A percentile compares a stretch with the other conserved stretches of the same genome.
These are phyloP conservation scores for Vicia faba DNA, from an alignment of 306 rosid species.

Conservation along the genomic window DNA sequence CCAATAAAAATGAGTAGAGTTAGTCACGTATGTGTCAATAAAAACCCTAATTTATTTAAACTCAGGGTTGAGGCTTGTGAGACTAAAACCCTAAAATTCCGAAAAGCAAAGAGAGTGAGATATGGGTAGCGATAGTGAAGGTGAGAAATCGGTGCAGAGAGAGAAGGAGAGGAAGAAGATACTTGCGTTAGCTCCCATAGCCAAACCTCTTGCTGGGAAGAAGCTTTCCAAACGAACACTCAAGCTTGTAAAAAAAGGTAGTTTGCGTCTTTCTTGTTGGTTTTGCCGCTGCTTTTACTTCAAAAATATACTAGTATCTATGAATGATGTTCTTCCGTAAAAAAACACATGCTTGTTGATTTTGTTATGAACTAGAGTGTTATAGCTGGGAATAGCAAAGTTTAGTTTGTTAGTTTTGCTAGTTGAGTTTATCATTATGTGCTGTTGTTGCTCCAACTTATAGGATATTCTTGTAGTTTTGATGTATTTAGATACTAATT, in stretches of 20 bases:
- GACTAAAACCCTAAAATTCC: conserved; percentile 10
- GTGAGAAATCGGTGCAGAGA: conserved; percentile 65
- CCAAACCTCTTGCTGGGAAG: conserved; percentile 94
- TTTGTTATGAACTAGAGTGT: too few species aligned
- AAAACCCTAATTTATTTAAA: conserved; percentile 25
- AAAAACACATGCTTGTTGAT: too few species aligned
- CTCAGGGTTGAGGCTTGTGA: neutral
- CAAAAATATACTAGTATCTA: neutral
- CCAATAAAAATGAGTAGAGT: neutral
- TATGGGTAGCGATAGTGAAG: conserved; percentile 89
- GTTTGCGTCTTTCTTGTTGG: too few species aligned
- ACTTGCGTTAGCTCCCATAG: conserved; percentile 74
- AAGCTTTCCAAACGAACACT: conserved; percentile 86
- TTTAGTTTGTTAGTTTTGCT: neutral
- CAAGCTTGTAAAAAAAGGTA: conserved; percentile 86
- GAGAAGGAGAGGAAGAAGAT: conserved; percentile 86
- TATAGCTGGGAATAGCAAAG: too few species aligned
- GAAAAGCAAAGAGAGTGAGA: conserved; percentile 14
- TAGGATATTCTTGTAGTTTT: too few species aligned
- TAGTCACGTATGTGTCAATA: neutral
- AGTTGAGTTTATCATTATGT: too few species aligned
- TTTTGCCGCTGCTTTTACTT: neutral
- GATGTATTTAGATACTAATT: too few species aligned
- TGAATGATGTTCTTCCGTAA: neutral
- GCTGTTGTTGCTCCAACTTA: neutral